Conservation (phyloP, 2,329 filamentous ascomycete species). For the Phaeophleospora eucalypticola region DNA sequence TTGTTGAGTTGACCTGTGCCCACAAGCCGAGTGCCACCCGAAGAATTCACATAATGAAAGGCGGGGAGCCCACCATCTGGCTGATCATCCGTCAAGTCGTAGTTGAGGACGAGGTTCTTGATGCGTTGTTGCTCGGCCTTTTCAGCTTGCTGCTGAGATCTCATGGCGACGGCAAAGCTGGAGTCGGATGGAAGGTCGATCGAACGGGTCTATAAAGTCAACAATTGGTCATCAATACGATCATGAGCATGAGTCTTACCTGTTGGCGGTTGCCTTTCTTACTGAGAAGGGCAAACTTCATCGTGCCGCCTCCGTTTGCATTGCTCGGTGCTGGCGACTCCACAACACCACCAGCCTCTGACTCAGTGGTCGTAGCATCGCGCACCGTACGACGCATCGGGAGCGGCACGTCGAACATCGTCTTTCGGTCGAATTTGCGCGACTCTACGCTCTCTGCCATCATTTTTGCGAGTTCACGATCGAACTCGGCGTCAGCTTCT, state of each 20-base stretch:
- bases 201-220: slow-evolving; percentile 67
- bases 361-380: slow-evolving; percentile 45
- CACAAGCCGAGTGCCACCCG: slow-evolving; percentile 45
- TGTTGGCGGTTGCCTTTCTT: slow-evolving; percentile 96
- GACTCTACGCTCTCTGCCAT: slow-evolving; percentile 97
- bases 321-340: slow-evolving; percentile 33
- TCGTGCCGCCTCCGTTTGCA: slow-evolving; percentile 54
- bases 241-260: slow-evolving; percentile 46
- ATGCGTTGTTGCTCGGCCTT: slow-evolving; percentile 96
- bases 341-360: slow-evolving; percentile 39
- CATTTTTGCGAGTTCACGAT: slow-evolving; percentile 95
- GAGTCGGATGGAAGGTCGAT: slow-evolving; percentile 89
- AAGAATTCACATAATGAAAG: slow-evolving; percentile 39
- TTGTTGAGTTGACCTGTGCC: slow-evolving; percentile 38
- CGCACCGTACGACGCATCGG: slow-evolving; percentile 70
- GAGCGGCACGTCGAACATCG: slow-evolving; percentile 93
- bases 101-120: slow-evolving; percentile 95
- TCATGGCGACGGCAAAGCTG: slow-evolving; percentile 93
- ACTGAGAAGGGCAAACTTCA: slow-evolving; percentile 94
- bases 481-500: slow-evolving; percentile 93
- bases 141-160: slow-evolving; percentile 89
- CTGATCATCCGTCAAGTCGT: slow-evolving; percentile 76
- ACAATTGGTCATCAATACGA: background rate
- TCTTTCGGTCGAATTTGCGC: slow-evolving; percentile 91
- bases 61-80: slow-evolving; percentile 65